Percentiles rank a stretch among this genome's conserved stretches.
phyloP scores from a whole-genome alignment of 2,329 filamentous ascomycete genomes.

The Didymella pinodella region DNA sequence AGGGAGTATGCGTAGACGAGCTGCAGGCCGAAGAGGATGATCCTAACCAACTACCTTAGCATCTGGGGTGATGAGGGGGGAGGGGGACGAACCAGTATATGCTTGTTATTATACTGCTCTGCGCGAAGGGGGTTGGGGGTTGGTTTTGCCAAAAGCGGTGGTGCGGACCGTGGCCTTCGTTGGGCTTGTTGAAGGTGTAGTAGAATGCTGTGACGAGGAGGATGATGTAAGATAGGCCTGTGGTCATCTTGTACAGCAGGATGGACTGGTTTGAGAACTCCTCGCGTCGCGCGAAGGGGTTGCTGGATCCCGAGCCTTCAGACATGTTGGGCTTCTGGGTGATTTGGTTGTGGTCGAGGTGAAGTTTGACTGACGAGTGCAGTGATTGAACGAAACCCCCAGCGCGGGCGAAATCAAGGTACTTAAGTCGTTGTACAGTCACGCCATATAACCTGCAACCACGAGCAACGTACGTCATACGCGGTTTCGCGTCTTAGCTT shows the following conservation, averaged over 20 bases:
- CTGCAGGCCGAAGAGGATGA: conserved; percentile 78
- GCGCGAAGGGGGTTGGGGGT: conserved; percentile 74
- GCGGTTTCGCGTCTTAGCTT: conserved; percentile 9
- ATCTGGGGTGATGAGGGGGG: no score
- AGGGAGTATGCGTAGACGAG: conserved; percentile 78
- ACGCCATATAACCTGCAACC: conserved; percentile 6
- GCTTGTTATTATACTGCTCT: conserved; percentile 68
- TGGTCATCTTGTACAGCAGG: conserved; percentile 77
- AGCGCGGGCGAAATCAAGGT: background rate
- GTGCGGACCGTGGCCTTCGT: conserved; percentile 64
- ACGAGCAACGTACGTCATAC: conserved; percentile 13
- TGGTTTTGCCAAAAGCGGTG: conserved; percentile 80
- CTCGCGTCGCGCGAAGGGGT: conserved; percentile 78
- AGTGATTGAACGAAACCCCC: background rate
- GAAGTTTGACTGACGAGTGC: no score
- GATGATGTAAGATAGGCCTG: conserved; percentile 76
- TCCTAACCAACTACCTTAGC: conserved; percentile 55
- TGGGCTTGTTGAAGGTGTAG: conserved; percentile 72
- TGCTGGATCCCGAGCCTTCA: conserved; percentile 57
- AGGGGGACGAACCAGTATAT: conserved; percentile 73
- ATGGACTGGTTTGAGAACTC: conserved; percentile 68
- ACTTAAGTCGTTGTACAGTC: conserved; percentile 13
- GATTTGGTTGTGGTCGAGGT: background rate
- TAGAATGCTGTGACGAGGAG: conserved; percentile 76
- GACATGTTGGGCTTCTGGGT: conserved; percentile 4